These are phyloP conservation scores for Symbiodinium pilosum DNA, from an alignment of 73 alveolate genomes.

Conservation along the genomic window DNA sequence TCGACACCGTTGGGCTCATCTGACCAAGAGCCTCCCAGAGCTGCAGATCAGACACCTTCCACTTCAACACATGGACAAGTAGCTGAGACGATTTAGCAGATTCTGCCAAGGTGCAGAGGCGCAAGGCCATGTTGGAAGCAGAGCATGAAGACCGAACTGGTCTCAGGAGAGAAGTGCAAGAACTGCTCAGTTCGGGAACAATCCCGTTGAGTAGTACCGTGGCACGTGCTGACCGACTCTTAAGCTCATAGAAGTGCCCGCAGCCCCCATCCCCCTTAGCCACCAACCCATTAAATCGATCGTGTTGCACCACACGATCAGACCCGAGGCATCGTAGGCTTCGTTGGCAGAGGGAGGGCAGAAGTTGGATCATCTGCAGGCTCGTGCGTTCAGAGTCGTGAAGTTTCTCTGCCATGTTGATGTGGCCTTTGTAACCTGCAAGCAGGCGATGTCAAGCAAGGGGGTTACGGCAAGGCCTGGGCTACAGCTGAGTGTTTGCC, in stretches of 20 bases:
- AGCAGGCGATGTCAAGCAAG: constrained; percentile 78
- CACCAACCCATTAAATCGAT: background rate
- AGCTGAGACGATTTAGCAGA: no score
- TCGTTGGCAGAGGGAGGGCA: constrained; percentile 68
- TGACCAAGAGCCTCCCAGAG: no score
- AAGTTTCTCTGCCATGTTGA: background rate
- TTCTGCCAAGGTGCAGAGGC: constrained; percentile 33
- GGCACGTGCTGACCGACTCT: no score
- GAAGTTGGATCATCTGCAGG: constrained; percentile 56
- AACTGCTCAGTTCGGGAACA: background rate
- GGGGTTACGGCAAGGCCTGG: constrained; percentile 84
- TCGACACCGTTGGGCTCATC: no score
- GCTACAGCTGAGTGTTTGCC: no score
- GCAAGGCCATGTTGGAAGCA: constrained; percentile 48
- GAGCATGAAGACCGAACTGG: constrained; percentile 54
- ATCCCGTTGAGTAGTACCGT: background rate
- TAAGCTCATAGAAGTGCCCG: no score
- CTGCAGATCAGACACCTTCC: no score
- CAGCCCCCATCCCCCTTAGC: no score
- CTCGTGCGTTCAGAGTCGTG: background rate
- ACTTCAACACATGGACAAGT: no score
- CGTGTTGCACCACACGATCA: no score
- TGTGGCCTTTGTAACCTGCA: background rate
- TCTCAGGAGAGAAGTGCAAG: background rate
- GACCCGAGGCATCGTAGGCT: constrained; percentile 49